Percentiles rank a stretch among this genome's conserved stretches.
These are phyloP conservation scores for Sequoiadendron giganteum DNA, from an alignment of 75 land plant genomes.

Conservation along the genomic window DNA sequence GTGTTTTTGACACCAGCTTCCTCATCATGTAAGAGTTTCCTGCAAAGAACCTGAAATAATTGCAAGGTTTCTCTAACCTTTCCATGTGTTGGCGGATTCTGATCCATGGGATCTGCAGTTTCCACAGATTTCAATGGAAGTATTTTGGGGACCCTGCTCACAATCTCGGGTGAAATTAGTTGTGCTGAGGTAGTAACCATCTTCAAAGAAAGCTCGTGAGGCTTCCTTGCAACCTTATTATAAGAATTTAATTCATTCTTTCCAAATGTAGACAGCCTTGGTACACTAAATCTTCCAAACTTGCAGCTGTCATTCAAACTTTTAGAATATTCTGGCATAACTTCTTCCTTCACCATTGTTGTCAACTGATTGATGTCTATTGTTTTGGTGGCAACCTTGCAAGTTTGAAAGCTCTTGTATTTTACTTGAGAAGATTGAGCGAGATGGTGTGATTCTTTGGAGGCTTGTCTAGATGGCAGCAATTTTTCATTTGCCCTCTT, in stretches of 20 bases:
- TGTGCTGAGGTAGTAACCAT: not conserved
- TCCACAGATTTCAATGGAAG: not conserved
- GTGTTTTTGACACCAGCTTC: not conserved
- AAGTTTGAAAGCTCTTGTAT: not conserved
- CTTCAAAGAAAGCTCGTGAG: not conserved
- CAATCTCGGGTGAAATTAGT: not conserved
- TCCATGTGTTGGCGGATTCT: too few relatives aligned
- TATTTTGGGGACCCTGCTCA: not conserved
- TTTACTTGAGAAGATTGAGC: not conserved
- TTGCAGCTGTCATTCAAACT: not conserved
- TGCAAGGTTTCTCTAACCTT: slow-evolving; percentile 2
- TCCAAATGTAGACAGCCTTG: not conserved
- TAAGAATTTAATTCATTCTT: not conserved
- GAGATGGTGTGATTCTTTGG: not conserved
- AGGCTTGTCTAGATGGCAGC: not conserved
- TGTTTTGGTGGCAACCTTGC: not conserved
- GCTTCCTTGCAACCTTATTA: not conserved
- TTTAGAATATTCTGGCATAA: not conserved
- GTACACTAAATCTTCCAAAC: not conserved
- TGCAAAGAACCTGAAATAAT: not conserved
- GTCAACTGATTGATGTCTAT: not conserved
- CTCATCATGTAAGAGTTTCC: not conserved
- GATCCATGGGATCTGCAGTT: not conserved
- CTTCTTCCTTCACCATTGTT: not conserved
- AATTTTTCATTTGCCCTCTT: not conserved